Evolutionary conservation across 1,139 yeast genomes (phyloP), one percentile per base, ranked within the genome.

Genomic region (Blastobotrys malaysiensis): DNA sequence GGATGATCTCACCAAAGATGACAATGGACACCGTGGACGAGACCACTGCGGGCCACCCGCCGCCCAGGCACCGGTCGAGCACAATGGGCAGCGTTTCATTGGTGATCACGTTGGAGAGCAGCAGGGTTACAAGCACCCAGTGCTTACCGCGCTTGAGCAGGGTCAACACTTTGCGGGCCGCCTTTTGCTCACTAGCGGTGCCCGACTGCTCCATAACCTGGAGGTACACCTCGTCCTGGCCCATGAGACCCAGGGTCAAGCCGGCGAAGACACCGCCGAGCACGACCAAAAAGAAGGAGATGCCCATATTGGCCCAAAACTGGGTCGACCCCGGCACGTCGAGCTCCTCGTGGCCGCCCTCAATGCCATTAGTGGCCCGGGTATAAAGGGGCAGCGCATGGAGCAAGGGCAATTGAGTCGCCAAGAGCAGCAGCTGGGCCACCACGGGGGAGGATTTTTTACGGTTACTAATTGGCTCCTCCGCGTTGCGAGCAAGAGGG

Each of bases 231-330:
- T 91, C 98, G 69, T 93, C 98, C 71, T 91, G 98, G 59, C 98
- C 98, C 99, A 93, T 93, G 31, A 93, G 78, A 1, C 95, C 98
- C 55, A 93, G 77, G 21, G 99, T 93, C 52, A 93, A 76, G 7
- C 98, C 99, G 1, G 99, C 98, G 75, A 93, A 93, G 13, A 90
- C 87, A 60, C 99, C 99, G 51, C 99, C 99, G 3, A 90, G 78
- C 46, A 93, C 69, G 1, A 93, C 98, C 43, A 93, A 77, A 22
- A 78, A 63, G 2, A 79, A 80, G 0, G 96, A 86, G 2, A 87
- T 74, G 44, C 78, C 59, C 64, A 84, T 69, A 64, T 84, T 80
- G 53, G 77, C 59, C 72, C 81, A 82, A 62, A 82, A 82, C 57
- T 79, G 69, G 4, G 49, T 43, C 11, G 48, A 45, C 13, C 16